Evolutionary conservation across 192 early-diverging fungal genomes (phyloP).

Genomic region (Entophlyctis luteolus): DNA sequence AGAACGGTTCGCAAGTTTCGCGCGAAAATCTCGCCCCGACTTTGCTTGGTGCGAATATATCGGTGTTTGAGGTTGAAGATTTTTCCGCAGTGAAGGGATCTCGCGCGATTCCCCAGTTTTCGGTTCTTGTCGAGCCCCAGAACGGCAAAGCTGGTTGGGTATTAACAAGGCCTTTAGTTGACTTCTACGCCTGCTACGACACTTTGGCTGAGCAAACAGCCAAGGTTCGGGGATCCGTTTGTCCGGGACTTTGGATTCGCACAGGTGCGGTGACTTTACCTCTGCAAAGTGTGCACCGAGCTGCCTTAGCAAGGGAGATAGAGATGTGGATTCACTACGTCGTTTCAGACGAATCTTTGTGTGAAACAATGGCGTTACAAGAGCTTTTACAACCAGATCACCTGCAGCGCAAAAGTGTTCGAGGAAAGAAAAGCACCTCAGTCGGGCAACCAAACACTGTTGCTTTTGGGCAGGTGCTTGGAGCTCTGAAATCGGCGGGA

Average conservation of each 20-base stretch:
- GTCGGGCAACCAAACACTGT: neutral
- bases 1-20: neutral
- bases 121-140: neutral
- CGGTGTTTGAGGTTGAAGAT: constrained; percentile 17
- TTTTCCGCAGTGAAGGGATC: neutral
- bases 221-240: constrained; percentile 16
- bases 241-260: neutral
- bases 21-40: neutral
- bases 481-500: constrained; percentile 30
- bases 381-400: constrained; percentile 35
- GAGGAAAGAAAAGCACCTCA: neutral
- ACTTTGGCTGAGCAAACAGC: neutral
- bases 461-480: constrained; percentile 18
- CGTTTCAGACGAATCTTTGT: neutral
- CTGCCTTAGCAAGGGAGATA: constrained; percentile 14
- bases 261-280: neutral
- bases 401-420: neutral
- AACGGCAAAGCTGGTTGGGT: constrained; percentile 23
- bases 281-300: neutral
- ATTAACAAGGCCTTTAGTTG: constrained; percentile 22
- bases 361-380: neutral
- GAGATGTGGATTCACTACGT: constrained; percentile 23
- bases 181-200: constrained; percentile 21
- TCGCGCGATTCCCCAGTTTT: constrained; percentile 4
- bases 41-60: constrained; percentile 3